These are phyloP conservation scores for Exophiala dermatitidis DNA, from an alignment of 2,329 filamentous ascomycete genomes.

Conservation along the genomic window DNA sequence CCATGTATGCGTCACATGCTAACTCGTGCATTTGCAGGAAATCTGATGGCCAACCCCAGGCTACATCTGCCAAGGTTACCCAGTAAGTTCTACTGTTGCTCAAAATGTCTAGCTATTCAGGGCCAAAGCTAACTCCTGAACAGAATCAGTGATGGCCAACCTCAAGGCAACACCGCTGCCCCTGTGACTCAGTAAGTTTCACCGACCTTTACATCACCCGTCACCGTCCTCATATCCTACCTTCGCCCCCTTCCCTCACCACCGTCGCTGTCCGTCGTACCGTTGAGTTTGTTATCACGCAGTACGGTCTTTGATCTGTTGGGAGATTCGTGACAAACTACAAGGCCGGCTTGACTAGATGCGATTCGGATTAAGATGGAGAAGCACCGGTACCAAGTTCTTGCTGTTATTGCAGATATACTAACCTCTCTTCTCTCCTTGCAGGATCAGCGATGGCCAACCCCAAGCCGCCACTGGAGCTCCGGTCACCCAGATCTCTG, in stretches of 20 bases:
- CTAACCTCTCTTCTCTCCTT: not conserved
- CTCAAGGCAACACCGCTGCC: slow-evolving; percentile 15
- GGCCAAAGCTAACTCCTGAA: not conserved
- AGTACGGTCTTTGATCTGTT: too few species aligned
- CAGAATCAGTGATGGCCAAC: slow-evolving; percentile 14
- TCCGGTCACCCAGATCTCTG: slow-evolving; percentile 29
- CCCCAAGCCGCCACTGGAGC: slow-evolving; percentile 15
- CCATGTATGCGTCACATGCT: not conserved
- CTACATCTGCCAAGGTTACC: slow-evolving; percentile 28
- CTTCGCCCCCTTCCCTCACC: too few species aligned
- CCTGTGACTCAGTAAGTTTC: slow-evolving; percentile 25
- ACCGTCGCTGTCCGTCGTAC: too few species aligned
- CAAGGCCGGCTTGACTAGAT: too few species aligned
- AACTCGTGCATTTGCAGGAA: not conserved
- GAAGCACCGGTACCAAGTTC: too few species aligned
- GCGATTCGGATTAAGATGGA: too few species aligned
- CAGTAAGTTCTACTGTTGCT: slow-evolving; percentile 27
- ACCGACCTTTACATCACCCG: too few species aligned
- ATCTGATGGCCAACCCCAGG: slow-evolving; percentile 10
- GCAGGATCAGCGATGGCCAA: slow-evolving; percentile 11
- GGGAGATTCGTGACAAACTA: too few species aligned
- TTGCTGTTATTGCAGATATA: not conserved
- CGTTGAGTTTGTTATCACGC: too few species aligned
- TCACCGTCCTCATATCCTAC: too few species aligned
- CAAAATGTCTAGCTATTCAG: too few species aligned